Base-by-base conservation (phyloP, 2,329 filamentous ascomycete genomes). In the Ramularia endophylla region DNA sequence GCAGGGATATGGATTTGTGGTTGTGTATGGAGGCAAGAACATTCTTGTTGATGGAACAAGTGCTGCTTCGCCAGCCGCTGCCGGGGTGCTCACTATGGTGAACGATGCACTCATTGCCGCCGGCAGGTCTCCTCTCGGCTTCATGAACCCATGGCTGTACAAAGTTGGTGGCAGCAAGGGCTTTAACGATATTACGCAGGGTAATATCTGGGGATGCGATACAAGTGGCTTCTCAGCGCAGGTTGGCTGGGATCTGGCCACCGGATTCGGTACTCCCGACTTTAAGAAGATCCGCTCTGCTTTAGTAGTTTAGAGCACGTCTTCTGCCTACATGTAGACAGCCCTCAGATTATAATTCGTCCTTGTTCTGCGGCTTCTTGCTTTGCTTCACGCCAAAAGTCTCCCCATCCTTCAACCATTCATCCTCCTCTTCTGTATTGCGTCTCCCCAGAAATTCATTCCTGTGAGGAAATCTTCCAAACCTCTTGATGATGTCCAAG, bases 91-190 rank as follows among this genome's bases (percentile, higher is more conserved):
- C 0, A 67, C 75, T 1, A 68, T 83, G 3, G 64, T 84, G 45
- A 84, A 84, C 50, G 79, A 83, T 52, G 77, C 74, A 1, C 65
- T 77, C 28, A 57, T 81, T 20, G 63, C 68, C 0, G 63, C 60
- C 5, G 73, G 73, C 4, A 70, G 73, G 54, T 55, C 68, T 0
- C 59, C 67, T 0, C 60, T 81, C 31, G 78, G 78, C 0, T 81
- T 77, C 63, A 46, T 81, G 34, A 81, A 81, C 52, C 77, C 77
- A 0, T 79, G 74, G 73, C 55, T 81, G 5, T 81, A 81, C 54
- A 62, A 61, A 27, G 35, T 29, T 9, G 69, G 69, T 5, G 68
- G 66, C 41, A 25, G 22, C 11, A 58, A 64, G 46, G 73, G 65
- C 0, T 65, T 78, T n/a, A 76, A 64, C 1, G 76, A 80, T 48